Percentiles rank a stretch among this genome's conserved stretches.
Evolutionary conservation across 306 rosid species (phyloP).

Genomic region (Aeschynomene evenia): DNA sequence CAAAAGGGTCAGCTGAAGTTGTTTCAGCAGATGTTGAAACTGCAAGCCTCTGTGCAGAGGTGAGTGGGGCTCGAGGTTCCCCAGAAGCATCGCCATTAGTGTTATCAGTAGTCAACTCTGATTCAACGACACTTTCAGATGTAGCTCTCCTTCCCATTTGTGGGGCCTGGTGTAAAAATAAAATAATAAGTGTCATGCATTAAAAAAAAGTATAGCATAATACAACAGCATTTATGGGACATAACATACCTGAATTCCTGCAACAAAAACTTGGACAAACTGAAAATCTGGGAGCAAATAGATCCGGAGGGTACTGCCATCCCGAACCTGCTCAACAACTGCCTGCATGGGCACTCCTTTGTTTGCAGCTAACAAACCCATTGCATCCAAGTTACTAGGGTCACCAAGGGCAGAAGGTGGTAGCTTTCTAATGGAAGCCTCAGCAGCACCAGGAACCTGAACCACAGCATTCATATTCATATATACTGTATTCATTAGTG

Average conservation of each 20-base stretch:
- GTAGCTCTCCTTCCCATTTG: slow-evolving; percentile 89
- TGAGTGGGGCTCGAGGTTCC: slow-evolving; percentile 72
- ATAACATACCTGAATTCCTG: slow-evolving; percentile 82
- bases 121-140: slow-evolving; percentile 55
- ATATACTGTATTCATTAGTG: background rate
- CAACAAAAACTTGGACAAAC: slow-evolving; percentile 94
- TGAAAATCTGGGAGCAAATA: slow-evolving; percentile 97
- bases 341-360: slow-evolving; percentile 89
- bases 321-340: slow-evolving; percentile 97
- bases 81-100: slow-evolving; percentile 66
- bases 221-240: slow-evolving; percentile 4
- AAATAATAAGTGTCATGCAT: slow-evolving; percentile 1
- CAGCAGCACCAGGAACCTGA: slow-evolving; percentile 91
- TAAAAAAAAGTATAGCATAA: slow-evolving; percentile 6
- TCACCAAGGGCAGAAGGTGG: slow-evolving; percentile 98
- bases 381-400: slow-evolving; percentile 84
- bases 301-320: slow-evolving; percentile 88
- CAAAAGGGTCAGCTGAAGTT: slow-evolving; percentile 78
- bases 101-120: slow-evolving; percentile 52
- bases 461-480: slow-evolving; percentile 28
- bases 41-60: slow-evolving; percentile 94
- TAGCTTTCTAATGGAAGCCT: slow-evolving; percentile 76
- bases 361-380: slow-evolving; percentile 71
- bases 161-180: slow-evolving; percentile 61
- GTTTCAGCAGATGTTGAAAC: slow-evolving; percentile 66